Percentiles rank a stretch among this genome's conserved stretches.
Conservation (phyloP, 2,329 filamentous ascomycete genomes). For the Chalara sp. region DNA sequence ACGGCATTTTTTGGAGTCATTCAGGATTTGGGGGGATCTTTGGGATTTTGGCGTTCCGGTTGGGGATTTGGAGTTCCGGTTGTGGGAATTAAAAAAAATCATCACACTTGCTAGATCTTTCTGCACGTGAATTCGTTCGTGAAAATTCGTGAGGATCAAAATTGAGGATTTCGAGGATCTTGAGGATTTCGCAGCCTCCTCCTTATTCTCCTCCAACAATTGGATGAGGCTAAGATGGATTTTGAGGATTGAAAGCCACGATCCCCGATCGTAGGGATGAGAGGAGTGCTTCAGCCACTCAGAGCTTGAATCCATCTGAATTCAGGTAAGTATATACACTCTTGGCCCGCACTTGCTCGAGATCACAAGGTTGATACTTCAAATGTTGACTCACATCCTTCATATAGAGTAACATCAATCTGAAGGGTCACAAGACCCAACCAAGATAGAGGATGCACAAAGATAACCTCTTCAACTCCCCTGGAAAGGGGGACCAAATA, state of each 20-base stretch:
- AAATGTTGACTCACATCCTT: neutral
- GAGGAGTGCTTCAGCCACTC: neutral
- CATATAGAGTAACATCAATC: neutral
- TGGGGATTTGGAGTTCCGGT: neutral
- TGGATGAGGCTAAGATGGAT: neutral
- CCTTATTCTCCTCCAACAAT: neutral
- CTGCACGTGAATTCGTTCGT: neutral
- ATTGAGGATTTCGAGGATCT: neutral
- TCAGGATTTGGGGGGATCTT: neutral
- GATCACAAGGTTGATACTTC: neutral
- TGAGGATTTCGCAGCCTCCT: neutral
- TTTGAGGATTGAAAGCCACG: neutral
- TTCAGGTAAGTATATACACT: neutral
- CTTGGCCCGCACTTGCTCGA: neutral
- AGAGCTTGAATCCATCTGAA: neutral
- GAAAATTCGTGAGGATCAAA: neutral
- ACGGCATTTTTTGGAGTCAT: neutral
- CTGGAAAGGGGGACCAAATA: neutral
- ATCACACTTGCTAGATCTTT: neutral
- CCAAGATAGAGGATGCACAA: neutral
- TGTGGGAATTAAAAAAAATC: neutral
- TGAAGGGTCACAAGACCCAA: neutral
- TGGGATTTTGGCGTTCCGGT: neutral
- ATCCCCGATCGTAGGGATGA: neutral
- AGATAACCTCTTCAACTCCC: neutral